phyloP scores from a whole-genome alignment of 1,284 basidiomycete genomes.

The Leccinum angustisporum region DNA sequence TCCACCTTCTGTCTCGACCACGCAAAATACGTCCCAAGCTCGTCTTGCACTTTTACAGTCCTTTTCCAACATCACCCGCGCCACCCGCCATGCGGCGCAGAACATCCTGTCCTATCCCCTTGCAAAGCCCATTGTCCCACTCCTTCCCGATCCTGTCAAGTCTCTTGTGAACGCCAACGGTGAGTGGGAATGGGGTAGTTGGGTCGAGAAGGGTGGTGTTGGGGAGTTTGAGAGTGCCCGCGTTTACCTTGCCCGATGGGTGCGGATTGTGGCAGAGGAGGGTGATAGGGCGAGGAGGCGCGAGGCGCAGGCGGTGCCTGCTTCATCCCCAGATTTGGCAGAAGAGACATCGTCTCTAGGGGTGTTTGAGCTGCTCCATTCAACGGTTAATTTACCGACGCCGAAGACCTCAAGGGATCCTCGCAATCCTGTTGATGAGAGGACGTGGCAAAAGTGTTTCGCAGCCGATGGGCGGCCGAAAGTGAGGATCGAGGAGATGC shows the following conservation, averaged over 20 bases:
- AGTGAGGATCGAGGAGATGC: constrained; percentile 68
- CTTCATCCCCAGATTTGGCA: constrained; percentile 45
- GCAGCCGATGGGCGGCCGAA: constrained; percentile 65
- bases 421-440: constrained; percentile 66
- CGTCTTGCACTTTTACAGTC: constrained; percentile 78
- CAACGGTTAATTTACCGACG: constrained; percentile 72
- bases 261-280: constrained; percentile 92
- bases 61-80: constrained; percentile 86
- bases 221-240: constrained; percentile 94
- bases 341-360: constrained; percentile 78
- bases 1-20: constrained; percentile 48
- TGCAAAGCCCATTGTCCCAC: constrained; percentile 91
- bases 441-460: constrained; percentile 75
- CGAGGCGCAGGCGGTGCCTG: constrained; percentile 68
- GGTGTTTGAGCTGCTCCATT: constrained; percentile 85
- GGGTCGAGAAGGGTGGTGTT: constrained; percentile 84
- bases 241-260: constrained; percentile 97
- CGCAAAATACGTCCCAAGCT: constrained; percentile 59
- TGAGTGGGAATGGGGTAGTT: constrained; percentile 83
- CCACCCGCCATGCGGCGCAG: constrained; percentile 86
- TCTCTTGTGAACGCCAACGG: constrained; percentile 84
- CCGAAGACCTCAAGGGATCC: constrained; percentile 76
- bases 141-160: constrained; percentile 87
- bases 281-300: constrained; percentile 82
- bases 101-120: constrained; percentile 92